Percentiles rank a stretch among this genome's conserved stretches.
Evolutionary conservation across 768 basidiomycete species (phyloP).

Genomic region (Suillus cothurnatus): DNA sequence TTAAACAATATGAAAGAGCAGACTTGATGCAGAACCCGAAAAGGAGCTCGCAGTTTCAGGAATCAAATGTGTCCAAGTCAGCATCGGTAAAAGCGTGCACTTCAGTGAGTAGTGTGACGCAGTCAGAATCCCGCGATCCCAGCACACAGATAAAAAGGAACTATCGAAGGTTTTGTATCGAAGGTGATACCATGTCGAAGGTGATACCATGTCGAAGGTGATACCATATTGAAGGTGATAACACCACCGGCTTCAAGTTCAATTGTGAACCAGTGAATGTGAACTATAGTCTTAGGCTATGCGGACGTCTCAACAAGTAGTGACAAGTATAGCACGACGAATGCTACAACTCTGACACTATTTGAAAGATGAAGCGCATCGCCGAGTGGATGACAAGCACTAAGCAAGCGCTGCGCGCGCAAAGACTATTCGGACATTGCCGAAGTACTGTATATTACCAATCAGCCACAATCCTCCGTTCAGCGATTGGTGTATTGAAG

Average conservation of each 20-base stretch:
- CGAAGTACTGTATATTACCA: constrained; percentile 31
- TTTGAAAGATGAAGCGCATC: not conserved
- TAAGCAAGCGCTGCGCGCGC: too few relatives aligned
- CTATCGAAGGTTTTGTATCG: too few relatives aligned
- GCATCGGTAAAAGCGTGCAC: not conserved
- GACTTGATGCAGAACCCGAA: not conserved
- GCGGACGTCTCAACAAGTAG: not conserved
- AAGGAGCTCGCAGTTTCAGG: not conserved
- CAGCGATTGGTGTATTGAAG: constrained; percentile 23
- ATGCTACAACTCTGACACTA: not conserved
- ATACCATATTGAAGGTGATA: not conserved
- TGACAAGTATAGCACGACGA: not conserved
- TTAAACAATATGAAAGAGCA: too few relatives aligned
- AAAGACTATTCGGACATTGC: constrained; percentile 20
- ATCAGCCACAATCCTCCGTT: constrained; percentile 30
- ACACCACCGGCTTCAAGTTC: too few relatives aligned
- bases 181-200: too few relatives aligned
- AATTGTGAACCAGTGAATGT: too few relatives aligned
- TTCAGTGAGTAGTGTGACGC: not conserved
- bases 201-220: too few relatives aligned
- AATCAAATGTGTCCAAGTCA: not conserved
- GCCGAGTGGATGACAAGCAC: not conserved
- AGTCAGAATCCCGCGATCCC: too few relatives aligned
- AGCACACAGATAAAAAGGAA: too few relatives aligned
- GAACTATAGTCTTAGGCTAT: not conserved